Evolutionary conservation across 2,329 filamentous ascomycete species (phyloP), one percentile per base, ranked within the genome.

Genomic region (Aureobasidium sp.): DNA sequence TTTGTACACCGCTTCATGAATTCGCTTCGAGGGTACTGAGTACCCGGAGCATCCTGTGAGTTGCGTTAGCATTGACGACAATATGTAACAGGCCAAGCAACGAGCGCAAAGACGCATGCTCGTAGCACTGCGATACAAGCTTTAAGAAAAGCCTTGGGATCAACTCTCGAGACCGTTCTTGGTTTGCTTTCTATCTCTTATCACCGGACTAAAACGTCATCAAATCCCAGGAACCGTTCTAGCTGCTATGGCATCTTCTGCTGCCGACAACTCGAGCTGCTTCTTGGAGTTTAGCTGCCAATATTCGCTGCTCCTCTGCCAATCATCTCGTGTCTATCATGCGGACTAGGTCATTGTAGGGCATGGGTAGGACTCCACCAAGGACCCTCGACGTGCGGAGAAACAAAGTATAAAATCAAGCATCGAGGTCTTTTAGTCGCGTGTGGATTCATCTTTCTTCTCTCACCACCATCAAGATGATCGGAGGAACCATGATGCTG

Each of bases 211-310:
- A 35, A 17, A 22, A 58, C 54, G 54, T 58, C 54, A 58, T 58
- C 6, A 19, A n/a, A 19, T 47, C 37, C 54, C 42, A 22, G 19
- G 12, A n/a, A 27, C 37, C 31, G 5, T 14, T 24, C 27, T 37
- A 58, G 54, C 40, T 37, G 29, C 42, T 58, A 47, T 58, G 40
- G 54, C 11, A 58, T 47, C 17, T 27, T 24, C 52, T 47, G 19
- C 42, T 47, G 15, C 39, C 53, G 53, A 39, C 53, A 17, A 33
- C 44, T 31, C 54, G 54, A 58, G 54, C 54, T 58, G 40, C 54
- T 58, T 58, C 29, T 58, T 58, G 42, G 29, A 58, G 54, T 58
- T 58, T 58, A 58, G 54, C 42, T 58, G 54, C 54, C n/a, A 56
- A 45, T 24, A 19, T 7, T 19, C 19, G 14, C 17, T 27, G 40